Evolutionary conservation across 2,329 filamentous ascomycete species (phyloP).

Genomic region (Fusarium coffeatum): DNA sequence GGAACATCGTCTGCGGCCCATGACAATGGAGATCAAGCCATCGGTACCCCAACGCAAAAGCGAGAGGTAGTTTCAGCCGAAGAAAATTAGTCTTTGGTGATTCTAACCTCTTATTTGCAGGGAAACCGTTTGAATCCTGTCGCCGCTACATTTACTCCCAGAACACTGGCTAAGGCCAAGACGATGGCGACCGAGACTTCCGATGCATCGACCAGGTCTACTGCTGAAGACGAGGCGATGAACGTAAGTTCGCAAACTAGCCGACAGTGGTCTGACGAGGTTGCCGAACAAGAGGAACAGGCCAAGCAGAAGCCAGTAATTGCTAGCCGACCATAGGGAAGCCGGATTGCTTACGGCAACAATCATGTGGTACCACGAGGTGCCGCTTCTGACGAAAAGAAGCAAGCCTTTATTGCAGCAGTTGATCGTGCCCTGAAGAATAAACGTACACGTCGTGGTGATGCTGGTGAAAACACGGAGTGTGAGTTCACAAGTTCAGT

Average conservation of each 20-base stretch:
- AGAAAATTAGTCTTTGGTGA: conserved; percentile 48
- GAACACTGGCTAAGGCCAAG: conserved; percentile 42
- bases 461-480: conserved; percentile 1
- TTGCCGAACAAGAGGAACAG: conserved; percentile 42
- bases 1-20: conserved; percentile 40
- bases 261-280: conserved; percentile 49
- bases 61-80: conserved; percentile 63
- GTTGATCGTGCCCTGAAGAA: conserved; percentile 37
- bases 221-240: conserved; percentile 3
- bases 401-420: conserved; percentile 38
- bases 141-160: conserved; percentile 67
- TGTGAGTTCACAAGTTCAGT: conserved; percentile 27
- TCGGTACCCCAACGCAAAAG: conserved; percentile 52
- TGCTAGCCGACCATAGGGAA: conserved; percentile 20
- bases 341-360: conserved; percentile 1
- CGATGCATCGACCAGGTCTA: conserved; percentile 24
- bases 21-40: conserved; percentile 40
- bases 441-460: conserved; percentile 2
- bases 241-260: conserved; percentile 31
- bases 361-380: not conserved
- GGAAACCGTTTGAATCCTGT: conserved; percentile 66
- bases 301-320: not conserved
- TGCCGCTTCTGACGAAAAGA: conserved; percentile 24
- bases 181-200: conserved; percentile 25
- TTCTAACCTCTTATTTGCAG: conserved; percentile 59